Evolutionary conservation across 306 rosid species (phyloP).

Genomic region (Cucumis melo): DNA sequence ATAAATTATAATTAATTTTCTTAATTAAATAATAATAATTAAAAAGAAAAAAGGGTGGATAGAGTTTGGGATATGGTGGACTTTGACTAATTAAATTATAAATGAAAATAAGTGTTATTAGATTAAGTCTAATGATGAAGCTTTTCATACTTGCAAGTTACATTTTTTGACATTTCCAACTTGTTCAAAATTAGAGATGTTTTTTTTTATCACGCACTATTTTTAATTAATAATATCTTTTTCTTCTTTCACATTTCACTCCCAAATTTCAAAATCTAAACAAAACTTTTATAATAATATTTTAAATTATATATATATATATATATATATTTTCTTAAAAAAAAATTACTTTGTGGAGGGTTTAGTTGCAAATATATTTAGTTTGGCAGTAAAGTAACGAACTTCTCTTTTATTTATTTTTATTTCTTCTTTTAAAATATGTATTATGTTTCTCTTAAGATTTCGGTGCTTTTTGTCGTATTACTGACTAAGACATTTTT

Average conservation of each 20-base stretch:
- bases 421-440: no score
- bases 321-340: no score
- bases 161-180: neutral
- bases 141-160: neutral
- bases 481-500: neutral
- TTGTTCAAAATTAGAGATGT: neutral
- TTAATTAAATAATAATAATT: no score
- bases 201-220: neutral
- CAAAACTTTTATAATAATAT: no score
- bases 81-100: neutral
- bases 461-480: slow-evolving; percentile 3
- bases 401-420: neutral
- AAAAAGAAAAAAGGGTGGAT: no score
- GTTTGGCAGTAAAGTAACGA: neutral
- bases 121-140: neutral
- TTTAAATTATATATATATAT: no score
- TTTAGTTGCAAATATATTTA: neutral
- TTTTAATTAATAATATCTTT: neutral
- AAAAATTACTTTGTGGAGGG: neutral
- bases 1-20: no score
- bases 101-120: neutral
- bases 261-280: neutral
- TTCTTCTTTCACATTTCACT: neutral
- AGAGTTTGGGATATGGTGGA: neutral
- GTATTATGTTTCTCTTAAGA: no score